Evolutionary conservation across 371 early-diverging fungal genomes (phyloP).

Genomic region (Lichtheimia corymbifera): DNA sequence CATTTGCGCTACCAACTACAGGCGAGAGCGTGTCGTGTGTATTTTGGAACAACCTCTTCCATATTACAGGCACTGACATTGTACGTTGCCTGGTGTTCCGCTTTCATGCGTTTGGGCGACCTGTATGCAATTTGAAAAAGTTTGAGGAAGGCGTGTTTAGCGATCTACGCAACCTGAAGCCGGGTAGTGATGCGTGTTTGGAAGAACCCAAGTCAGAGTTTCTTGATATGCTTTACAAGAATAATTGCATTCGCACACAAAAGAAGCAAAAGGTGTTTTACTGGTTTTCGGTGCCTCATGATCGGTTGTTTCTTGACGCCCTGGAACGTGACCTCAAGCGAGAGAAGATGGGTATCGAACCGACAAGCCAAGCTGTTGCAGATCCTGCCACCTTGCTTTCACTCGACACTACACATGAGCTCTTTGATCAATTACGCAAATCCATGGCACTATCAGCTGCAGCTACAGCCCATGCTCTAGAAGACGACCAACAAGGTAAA

Average conservation of each 20-base stretch:
- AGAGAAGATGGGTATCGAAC: slow-evolving; percentile 81
- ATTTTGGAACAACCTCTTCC: slow-evolving; percentile 87
- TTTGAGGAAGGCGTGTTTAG: slow-evolving; percentile 99
- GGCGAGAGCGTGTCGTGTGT: slow-evolving; percentile 92
- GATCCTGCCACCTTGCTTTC: slow-evolving; percentile 63
- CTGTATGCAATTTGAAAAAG: slow-evolving; percentile 94
- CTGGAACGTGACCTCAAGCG: slow-evolving; percentile 97
- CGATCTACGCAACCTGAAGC: slow-evolving; percentile 97
- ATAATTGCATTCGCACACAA: slow-evolving; percentile 98
- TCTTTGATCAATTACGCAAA: slow-evolving; percentile 57
- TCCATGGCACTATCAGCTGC: slow-evolving; percentile 43
- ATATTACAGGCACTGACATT: slow-evolving; percentile 99
- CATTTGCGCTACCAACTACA: slow-evolving; percentile 70
- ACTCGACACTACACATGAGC: slow-evolving; percentile 56
- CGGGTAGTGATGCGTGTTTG: slow-evolving; percentile 94
- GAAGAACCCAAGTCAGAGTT: slow-evolving; percentile 98
- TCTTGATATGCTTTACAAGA: slow-evolving; percentile 96
- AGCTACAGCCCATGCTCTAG: slow-evolving; percentile 32
- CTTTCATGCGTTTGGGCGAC: slow-evolving; percentile 90
- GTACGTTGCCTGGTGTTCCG: slow-evolving; percentile 93
- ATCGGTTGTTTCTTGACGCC: slow-evolving; percentile 95
- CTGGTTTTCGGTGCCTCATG: slow-evolving; percentile 98
- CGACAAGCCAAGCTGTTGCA: slow-evolving; percentile 71
- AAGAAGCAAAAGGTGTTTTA: slow-evolving; percentile 99
- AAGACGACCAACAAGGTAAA: slow-evolving; percentile 10